Evolutionary conservation across 2,329 filamentous ascomycete genomes (phyloP).

Genomic region (Bimuria novae-zelandiae): DNA sequence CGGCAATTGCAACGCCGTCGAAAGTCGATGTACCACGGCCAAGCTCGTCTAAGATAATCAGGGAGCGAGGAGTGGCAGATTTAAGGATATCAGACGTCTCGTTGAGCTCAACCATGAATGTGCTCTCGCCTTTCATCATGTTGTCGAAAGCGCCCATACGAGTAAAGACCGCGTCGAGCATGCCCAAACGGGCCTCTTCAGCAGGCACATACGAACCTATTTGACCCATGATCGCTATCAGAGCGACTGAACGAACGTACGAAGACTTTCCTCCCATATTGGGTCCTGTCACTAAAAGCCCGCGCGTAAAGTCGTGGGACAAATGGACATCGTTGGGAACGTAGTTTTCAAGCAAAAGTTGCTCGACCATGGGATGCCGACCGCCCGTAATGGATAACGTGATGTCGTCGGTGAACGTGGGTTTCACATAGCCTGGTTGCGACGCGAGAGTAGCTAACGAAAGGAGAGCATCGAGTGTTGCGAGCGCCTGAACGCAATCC

Average conservation of each 20-base stretch:
- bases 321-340: conserved; percentile 87
- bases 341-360: conserved; percentile 81
- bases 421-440: conserved; percentile 86
- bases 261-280: conserved; percentile 99
- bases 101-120: conserved; percentile 96
- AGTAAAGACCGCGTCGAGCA: conserved; percentile 90
- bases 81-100: conserved; percentile 92
- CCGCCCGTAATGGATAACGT: conserved; percentile 74
- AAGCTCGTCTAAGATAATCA: conserved; percentile 93
- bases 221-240: conserved; percentile 92
- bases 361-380: conserved; percentile 95
- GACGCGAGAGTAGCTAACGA: conserved; percentile 83
- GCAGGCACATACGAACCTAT: conserved; percentile 94
- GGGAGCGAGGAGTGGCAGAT: conserved; percentile 78
- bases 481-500: conserved; percentile 83
- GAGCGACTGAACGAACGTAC: conserved; percentile 88
- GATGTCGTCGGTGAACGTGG: conserved; percentile 67
- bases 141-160: conserved; percentile 97
- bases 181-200: conserved; percentile 71
- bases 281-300: conserved; percentile 89
- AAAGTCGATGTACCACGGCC: conserved; percentile 93
- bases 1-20: conserved; percentile 93
- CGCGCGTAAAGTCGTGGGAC: conserved; percentile 60
- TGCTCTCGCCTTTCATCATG: conserved; percentile 90
- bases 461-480: conserved; percentile 85